phyloP scores from a whole-genome alignment of 345 rosid genomes.

The Clarkia xantiana region DNA sequence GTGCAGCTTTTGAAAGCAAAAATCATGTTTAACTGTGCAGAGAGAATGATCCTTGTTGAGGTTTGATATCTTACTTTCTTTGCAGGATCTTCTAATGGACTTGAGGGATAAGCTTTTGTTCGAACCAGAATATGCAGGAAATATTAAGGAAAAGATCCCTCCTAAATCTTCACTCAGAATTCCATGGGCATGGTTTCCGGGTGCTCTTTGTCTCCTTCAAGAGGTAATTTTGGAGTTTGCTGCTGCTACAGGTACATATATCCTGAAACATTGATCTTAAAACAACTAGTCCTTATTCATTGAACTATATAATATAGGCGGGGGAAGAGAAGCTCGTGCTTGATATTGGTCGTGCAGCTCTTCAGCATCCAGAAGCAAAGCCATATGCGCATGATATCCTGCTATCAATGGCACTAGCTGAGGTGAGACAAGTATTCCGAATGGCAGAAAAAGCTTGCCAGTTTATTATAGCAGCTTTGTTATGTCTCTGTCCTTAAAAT shows the following conservation, averaged over 20 bases:
- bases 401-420: conserved; percentile 85
- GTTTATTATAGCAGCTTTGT: conserved; percentile 29
- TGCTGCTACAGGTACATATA: background rate
- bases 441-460: conserved; percentile 16
- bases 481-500: conserved; percentile 48
- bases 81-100: conserved; percentile 82
- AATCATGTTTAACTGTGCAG: background rate
- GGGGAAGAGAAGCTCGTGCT: conserved; percentile 80
- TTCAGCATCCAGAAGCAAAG: conserved; percentile 68
- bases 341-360: conserved; percentile 65
- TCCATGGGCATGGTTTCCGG: conserved; percentile 84
- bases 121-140: conserved; percentile 93
- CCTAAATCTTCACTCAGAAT: conserved; percentile 69
- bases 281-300: background rate
- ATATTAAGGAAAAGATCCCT: conserved; percentile 45
- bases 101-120: conserved; percentile 89
- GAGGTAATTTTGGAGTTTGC: conserved; percentile 38
- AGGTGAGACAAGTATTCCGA: conserved; percentile 48
- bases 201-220: conserved; percentile 88
- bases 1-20: background rate
- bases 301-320: conserved; percentile 30
- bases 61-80: conserved; percentile 3
- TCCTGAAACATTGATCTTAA: background rate
- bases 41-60: background rate
- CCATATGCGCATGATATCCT: conserved; percentile 70